Evolutionary conservation across 805 yeast species (phyloP).

Genomic region (Ogataea paraovalis): DNA sequence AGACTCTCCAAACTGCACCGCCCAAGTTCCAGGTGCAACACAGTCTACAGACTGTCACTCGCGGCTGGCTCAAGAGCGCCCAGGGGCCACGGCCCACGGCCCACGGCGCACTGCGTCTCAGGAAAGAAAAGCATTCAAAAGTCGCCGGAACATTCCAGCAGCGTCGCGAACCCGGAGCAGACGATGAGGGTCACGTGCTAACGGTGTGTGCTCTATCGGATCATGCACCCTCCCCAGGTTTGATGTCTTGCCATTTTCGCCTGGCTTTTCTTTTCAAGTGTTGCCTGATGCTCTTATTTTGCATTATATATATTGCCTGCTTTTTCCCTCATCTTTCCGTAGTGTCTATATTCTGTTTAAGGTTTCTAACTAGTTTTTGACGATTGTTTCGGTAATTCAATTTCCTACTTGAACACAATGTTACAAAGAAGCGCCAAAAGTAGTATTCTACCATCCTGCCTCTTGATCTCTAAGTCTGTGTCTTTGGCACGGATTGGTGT

Average conservation of each 20-base stretch:
- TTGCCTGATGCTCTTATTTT: neutral
- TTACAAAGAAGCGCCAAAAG: neutral
- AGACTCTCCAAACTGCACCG: too few species aligned
- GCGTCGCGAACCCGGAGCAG: neutral
- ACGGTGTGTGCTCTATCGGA: neutral
- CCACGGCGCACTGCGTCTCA: too few species aligned
- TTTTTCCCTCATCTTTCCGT: too few species aligned
- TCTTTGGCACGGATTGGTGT: neutral
- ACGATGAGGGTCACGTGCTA: neutral
- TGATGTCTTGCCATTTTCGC: neutral
- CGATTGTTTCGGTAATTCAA: neutral
- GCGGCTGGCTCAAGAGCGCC: too few species aligned
- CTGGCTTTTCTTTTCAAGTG: neutral
- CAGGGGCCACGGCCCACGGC: too few species aligned
- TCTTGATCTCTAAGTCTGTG: neutral
- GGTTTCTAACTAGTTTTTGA: neutral
- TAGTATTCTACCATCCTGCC: neutral
- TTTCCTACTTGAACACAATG: neutral
- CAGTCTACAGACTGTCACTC: too few species aligned
- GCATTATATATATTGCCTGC: neutral
- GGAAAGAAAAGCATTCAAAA: neutral
- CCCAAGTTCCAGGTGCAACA: too few species aligned
- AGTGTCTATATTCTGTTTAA: too few species aligned
- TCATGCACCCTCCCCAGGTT: neutral
- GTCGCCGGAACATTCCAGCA: neutral